These are phyloP conservation scores for Acmispon strigosus DNA, from an alignment of 306 rosid species.

Conservation along the genomic window DNA sequence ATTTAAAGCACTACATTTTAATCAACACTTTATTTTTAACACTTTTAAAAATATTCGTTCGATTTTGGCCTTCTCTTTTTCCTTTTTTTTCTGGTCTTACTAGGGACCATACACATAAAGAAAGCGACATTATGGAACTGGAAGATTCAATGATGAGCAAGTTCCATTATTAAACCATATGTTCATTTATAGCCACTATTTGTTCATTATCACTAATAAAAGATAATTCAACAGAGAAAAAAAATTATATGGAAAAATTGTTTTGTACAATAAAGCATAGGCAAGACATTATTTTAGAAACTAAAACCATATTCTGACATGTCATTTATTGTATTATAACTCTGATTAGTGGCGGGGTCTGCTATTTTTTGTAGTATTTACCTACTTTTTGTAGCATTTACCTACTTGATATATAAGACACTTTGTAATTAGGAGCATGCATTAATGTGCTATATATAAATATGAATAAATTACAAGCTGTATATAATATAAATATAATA, in stretches of 20 bases:
- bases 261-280: not conserved
- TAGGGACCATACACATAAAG: not conserved
- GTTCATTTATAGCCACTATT: not conserved
- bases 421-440: not conserved
- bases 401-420: not conserved
- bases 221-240: not conserved
- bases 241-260: not conserved
- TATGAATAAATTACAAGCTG: not conserved
- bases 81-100: not conserved
- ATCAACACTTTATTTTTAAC: no score
- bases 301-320: not conserved
- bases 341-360: conserved; percentile 4
- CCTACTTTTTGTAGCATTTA: not conserved
- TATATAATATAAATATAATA: no score
- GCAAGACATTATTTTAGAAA: not conserved
- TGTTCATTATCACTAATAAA: not conserved
- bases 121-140: not conserved
- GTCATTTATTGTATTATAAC: not conserved
- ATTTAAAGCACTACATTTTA: no score
- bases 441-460: not conserved
- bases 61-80: no score
- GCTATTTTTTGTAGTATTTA: not conserved
- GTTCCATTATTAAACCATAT: not conserved
- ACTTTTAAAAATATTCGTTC: no score
- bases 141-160: conserved; percentile 6